These are phyloP conservation scores for Vaccinium corymbosum DNA, from an alignment of 148 eudicot genomes.

Conservation along the genomic window DNA sequence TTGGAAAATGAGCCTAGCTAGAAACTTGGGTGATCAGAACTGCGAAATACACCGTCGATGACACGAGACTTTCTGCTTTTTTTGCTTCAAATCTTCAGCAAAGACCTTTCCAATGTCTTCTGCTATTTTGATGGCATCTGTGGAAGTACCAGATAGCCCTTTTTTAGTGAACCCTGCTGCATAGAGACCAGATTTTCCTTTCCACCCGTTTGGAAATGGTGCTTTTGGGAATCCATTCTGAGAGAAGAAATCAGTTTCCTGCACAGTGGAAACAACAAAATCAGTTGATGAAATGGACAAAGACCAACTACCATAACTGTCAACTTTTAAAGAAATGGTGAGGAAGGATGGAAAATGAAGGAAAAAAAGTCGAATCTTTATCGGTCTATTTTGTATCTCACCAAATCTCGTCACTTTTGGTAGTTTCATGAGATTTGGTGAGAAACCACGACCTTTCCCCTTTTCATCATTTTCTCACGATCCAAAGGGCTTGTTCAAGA, in stretches of 20 bases:
- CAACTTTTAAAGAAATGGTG: background rate
- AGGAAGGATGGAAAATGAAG: background rate
- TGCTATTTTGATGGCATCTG: constrained; percentile 33
- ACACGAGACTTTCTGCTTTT: constrained; percentile 52
- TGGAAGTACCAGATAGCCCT: constrained; percentile 38
- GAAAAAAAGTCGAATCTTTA: background rate
- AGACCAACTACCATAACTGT: background rate
- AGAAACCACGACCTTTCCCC: background rate
- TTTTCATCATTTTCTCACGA: background rate
- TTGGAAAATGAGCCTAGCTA: background rate
- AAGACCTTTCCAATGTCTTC: constrained; percentile 37
- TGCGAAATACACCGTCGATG: constrained; percentile 75
- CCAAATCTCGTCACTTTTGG: no score
- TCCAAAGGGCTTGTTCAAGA: background rate
- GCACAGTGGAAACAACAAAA: constrained; percentile 4
- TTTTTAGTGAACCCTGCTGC: constrained; percentile 40
- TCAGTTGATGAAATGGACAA: constrained; percentile 25
- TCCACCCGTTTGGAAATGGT: constrained; percentile 40
- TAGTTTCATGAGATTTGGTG: background rate
- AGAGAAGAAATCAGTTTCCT: constrained; percentile 35
- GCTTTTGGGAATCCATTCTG: constrained; percentile 33
- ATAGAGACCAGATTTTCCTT: constrained; percentile 33
- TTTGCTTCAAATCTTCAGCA: constrained; percentile 58
- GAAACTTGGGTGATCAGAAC: constrained; percentile 32
- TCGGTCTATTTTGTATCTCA: no score